Base-by-base conservation (phyloP, 352 stramenopile species). In the Phytophthora tubulina region DNA sequence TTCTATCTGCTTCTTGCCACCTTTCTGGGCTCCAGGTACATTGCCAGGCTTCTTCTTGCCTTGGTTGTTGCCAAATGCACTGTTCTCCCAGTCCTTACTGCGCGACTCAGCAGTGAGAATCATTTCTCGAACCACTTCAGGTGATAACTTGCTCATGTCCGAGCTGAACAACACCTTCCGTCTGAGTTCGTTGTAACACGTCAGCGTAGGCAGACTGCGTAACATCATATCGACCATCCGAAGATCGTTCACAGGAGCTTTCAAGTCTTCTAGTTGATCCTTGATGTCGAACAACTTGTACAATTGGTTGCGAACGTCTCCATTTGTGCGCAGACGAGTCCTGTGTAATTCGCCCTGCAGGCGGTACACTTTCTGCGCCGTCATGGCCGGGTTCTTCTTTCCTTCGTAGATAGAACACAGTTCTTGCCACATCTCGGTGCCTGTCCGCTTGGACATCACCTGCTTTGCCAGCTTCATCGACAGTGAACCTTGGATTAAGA, bases 81-180 rank as follows among this genome's bases (percentile, higher is more conserved):
- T 60, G 4, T 44, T 38, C 3, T 55, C 50, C 50, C 49, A 67
- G 14, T 60, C 50, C 39, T 61, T 67, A 15, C 9, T 55, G 3
- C 60, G 36, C 11, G 39, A 5, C 6, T 55, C 39, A 38, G 60
- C 49, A 35, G 60, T 67, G 1, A 61, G 8, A 45, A 61, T 61
- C 39, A 61, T 41, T 9, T 67, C 60, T 36, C 60, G 60, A n/a
- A 61, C 50, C 14, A 61, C 1, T 0, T 60, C 50, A 10, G 60
- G 60, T 38, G 61, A 56, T 30, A 56, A 68, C 15, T 68, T 68
- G 15, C 15, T 27, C 51, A 68, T 61, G 31, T 68, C 49, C 0
- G 39, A 41, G 33, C 61, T 61, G 32, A 68, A 61, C 4, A 61
- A 32, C 31, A 68, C 61, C 32, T 68, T 61, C 7, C 58, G 1